Evolutionary conservation across 257 asterid species (phyloP), one percentile per base, ranked within the genome.

Genomic region (Salvia hispanica): DNA sequence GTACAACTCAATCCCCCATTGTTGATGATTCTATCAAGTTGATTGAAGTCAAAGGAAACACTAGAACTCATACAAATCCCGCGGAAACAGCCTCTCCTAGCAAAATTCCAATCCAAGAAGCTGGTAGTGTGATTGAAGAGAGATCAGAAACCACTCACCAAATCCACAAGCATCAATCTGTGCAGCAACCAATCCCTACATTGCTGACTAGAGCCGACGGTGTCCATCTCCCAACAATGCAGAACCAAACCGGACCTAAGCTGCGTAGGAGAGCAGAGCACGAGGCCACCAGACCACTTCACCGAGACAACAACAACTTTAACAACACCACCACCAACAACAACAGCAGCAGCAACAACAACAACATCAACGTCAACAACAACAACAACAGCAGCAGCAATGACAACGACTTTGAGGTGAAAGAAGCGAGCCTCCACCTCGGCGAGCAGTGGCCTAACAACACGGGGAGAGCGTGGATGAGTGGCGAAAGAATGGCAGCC

Each of bases 341-440:
- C 31, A 25, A 2, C 31, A 25, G 3, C 31, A 25, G 3, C 31
- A 25, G 2, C 31, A 25, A 25, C 31, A 25, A 1, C 31, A 25
- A 25, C 31, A 25, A 1, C 31, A 25, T 25, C 31, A 25, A 25
- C 2, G 3, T 1, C 31, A 25, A 25, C 31, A 25, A 25, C 31
- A 25, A 25, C 31, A 25, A 2, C 31, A 25, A 25, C 31, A 25
- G 31, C 31, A 25, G 31, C 31, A 25, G 31, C 31, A 25, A 25
- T 25, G 31, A 25, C 31, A 87, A 83, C 0, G 90, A 83, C 70
- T 89, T 78, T 46, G 92, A 86, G 77, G 87, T 89, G 65, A 89
- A 79, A 75, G 95, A 86, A 62, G 74, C 90, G 12, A 81, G 73
- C 53, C 84, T 79, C 60, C 86, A 78, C 62, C 83, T 82, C 0